Base-by-base conservation (phyloP, 768 basidiomycete species). In the Leccinellum rugosiceps region DNA sequence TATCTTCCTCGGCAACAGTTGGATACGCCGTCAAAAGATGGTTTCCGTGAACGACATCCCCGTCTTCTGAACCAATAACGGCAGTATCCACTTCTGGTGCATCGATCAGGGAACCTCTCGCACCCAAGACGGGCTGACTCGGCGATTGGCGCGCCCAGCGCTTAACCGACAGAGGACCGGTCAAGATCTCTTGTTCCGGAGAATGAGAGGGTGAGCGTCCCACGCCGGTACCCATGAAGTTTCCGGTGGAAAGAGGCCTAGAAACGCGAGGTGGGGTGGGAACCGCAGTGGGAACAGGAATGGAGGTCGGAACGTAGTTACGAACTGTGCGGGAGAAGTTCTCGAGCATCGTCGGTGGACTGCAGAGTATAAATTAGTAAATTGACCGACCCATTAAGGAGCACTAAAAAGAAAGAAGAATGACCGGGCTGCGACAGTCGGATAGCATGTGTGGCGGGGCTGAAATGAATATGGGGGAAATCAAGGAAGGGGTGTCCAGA, bases 321-420 rank as follows among this genome's bases (percentile, higher is more conserved):
- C 82, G 79, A 26, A 85, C 72, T 10, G 82, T 77, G 19, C 79
- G 78, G 10, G 83, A 80, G 59, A 85, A 74, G 23, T 74, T 74
- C 67, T 82, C 80, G 19, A 84, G 72, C 55, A 80, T 75, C 0
- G 81, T 77, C 9, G 77, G 77, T 58, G 76, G 78, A n/a, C 81
- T 83, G 64, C 32, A 59, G 49, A 21, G 15, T n/a, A 38, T 3
- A 15, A 1, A 32, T 46, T 50, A 71, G 67, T 61, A 59, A 51
- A 28, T 23, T 17, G 17, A 53, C 17, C 13, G 21, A 32, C 14
- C 50, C 34, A 4, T 19, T 49, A 43, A 52, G 45, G 13, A 38
- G 17, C n/a, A 15, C 34, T 19, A 28, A 21, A 56, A 47, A 49
- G 23, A 17, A 17, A 34, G 35, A 52, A 57, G 41, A n/a, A 32